Evolutionary conservation across 2,329 filamentous ascomycete genomes (phyloP).

Genomic region (Fusarium palustre): DNA sequence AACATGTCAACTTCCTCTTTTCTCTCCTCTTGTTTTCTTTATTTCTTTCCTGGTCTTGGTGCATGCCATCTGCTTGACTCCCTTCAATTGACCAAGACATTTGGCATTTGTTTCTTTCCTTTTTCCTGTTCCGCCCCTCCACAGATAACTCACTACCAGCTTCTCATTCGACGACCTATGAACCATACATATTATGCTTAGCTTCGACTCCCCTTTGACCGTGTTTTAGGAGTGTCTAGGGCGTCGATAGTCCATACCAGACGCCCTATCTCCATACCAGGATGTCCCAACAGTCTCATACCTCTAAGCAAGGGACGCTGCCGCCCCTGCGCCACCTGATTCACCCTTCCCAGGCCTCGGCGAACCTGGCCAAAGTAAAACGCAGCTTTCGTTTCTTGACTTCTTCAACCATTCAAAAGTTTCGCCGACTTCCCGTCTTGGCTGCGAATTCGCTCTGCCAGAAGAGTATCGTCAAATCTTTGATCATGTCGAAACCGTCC

Average conservation of each 20-base stretch:
- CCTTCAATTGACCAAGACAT: neutral
- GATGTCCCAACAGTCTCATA: slow-evolving; percentile 15
- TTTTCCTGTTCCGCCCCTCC: neutral
- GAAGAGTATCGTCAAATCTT: neutral
- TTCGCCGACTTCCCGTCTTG: slow-evolving; percentile 2
- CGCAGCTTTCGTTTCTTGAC: neutral
- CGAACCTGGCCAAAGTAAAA: neutral
- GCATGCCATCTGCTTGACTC: neutral
- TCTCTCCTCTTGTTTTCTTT: neutral
- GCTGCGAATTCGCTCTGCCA: neutral
- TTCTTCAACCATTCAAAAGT: neutral
- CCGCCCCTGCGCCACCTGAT: slow-evolving; percentile 4
- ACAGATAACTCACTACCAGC: neutral
- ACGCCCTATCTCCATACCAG: slow-evolving; percentile 1
- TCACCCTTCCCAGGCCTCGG: neutral
- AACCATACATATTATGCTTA: neutral
- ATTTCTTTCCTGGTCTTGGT: neutral
- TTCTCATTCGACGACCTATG: neutral
- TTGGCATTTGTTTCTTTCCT: neutral
- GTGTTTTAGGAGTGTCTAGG: neutral
- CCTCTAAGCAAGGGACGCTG: slow-evolving; percentile 2
- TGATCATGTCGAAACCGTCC: slow-evolving; percentile 27
- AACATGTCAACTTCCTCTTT: neutral
- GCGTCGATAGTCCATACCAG: slow-evolving; percentile 4
- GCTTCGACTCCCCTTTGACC: neutral